Evolutionary conservation across 306 rosid genomes (phyloP), one percentile per base, ranked within the genome.

Genomic region (Biancaea sappan): DNA sequence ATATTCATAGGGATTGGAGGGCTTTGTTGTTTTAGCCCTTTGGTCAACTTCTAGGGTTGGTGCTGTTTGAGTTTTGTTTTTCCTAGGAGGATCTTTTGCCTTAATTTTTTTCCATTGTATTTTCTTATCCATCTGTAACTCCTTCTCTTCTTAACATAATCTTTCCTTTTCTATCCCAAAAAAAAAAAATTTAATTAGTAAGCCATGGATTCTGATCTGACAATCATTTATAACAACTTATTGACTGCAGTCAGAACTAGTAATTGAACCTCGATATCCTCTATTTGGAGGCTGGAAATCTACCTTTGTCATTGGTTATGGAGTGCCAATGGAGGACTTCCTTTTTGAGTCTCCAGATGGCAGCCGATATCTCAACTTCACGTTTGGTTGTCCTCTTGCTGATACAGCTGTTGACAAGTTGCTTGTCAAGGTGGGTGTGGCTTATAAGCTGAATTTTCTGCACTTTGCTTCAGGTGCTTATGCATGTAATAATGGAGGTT

Each of bases 231-330:
- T 71, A 32, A 59, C 37, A 66, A 61, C 66, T 67, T 78, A 5
- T 79, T 21, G 50, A 50, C 80, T 79, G 80, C 96, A 94, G 99
- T 92, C 99, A 57, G 99, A 90, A 70, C 99, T 94, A 77, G 96
- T 92, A 83, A 58, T 94, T 87, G 97, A 94, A 79, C 99, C 99
- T 51, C 83, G 97, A 18, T 94, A 92, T 87, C 99, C 99, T 77
- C 83, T 94, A 48, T 94, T 94, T 85, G 99, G 99, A 73, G 99
- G 99, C 56, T 94, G 99, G 99, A 92, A 90, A 87, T 77, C 97
- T 76, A 88, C 97, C 46, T 94, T 94, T 82, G 73, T 90, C 69
- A 84, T 94, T 58, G 96, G 99, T 48, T 94, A 94, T 77, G 99
- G 89, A 60, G 80, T 94, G 68, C 97, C 99, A 14, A 53, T 94